phyloP scores from a whole-genome alignment of 768 basidiomycete species.

The Pleurotus djamor region DNA sequence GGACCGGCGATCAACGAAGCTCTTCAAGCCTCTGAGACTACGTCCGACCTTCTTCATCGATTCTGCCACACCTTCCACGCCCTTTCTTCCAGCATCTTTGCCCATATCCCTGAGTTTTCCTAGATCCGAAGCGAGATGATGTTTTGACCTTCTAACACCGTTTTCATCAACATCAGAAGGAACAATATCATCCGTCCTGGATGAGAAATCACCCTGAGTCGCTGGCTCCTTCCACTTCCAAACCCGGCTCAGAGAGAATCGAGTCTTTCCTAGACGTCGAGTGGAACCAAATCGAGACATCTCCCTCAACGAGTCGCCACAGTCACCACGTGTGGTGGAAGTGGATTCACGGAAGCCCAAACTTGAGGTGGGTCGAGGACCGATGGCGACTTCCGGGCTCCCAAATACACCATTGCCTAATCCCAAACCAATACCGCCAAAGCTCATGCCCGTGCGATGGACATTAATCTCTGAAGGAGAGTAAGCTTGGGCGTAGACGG shows the following conservation, averaged over 20 bases:
- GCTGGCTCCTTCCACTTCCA: background rate
- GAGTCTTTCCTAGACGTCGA: background rate
- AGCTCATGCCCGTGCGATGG: constrained; percentile 1
- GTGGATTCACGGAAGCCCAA: constrained; percentile 1
- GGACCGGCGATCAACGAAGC: background rate
- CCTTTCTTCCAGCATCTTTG: background rate
- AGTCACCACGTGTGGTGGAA: background rate
- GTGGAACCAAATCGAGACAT: background rate
- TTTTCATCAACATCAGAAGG: background rate
- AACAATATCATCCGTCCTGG: background rate
- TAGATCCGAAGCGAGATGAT: background rate
- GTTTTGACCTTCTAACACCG: background rate
- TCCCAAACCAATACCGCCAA: background rate
- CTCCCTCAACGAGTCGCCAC: background rate
- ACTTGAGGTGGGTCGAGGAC: constrained; percentile 1
- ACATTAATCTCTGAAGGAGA: background rate
- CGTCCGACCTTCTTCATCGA: constrained; percentile 5
- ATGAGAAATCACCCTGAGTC: background rate
- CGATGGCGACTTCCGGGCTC: constrained; percentile 1
- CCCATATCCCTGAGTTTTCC: constrained; percentile 1
- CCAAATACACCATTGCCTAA: constrained; percentile 1
- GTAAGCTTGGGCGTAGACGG: constrained; percentile 4
- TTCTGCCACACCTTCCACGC: constrained; percentile 4
- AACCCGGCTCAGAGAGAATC: background rate
- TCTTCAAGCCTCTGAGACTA: background rate